Evolutionary conservation across 768 basidiomycete genomes (phyloP).

Genomic region (Mycena crocata): DNA sequence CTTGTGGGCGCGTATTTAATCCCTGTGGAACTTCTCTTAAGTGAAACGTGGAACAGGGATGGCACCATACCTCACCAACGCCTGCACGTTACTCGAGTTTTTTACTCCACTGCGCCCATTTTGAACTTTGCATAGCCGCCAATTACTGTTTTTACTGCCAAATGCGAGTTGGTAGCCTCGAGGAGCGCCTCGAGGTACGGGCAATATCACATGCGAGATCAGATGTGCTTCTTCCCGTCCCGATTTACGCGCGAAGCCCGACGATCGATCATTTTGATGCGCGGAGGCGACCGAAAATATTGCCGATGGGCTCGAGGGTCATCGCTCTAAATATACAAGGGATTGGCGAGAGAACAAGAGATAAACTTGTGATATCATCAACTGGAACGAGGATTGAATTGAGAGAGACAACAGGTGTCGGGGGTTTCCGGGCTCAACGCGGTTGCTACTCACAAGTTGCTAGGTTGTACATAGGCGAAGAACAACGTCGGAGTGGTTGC

Average conservation of each 20-base stretch:
- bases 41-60: neutral
- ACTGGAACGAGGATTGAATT: conserved; percentile 14
- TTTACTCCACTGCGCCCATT: neutral
- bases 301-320: neutral
- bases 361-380: conserved; percentile 1
- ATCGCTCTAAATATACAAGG: conserved; percentile 22
- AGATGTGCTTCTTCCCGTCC: no score
- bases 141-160: neutral
- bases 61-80: neutral
- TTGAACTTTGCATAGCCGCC: conserved; percentile 11
- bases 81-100: neutral
- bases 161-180: conserved; percentile 29
- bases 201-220: conserved; percentile 12
- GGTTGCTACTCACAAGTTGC: conserved; percentile 9
- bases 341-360: conserved; percentile 21
- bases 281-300: neutral
- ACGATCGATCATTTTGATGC: conserved; percentile 20
- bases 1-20: conserved; percentile 28
- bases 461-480: conserved; percentile 3
- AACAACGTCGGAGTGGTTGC: conserved; percentile 9
- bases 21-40: conserved; percentile 4
- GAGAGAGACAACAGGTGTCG: neutral
- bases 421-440: conserved; percentile 4
- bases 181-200: conserved; percentile 20
- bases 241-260: no score